phyloP scores from a whole-genome alignment of 345 rosid genomes.

The Linum tenue region DNA sequence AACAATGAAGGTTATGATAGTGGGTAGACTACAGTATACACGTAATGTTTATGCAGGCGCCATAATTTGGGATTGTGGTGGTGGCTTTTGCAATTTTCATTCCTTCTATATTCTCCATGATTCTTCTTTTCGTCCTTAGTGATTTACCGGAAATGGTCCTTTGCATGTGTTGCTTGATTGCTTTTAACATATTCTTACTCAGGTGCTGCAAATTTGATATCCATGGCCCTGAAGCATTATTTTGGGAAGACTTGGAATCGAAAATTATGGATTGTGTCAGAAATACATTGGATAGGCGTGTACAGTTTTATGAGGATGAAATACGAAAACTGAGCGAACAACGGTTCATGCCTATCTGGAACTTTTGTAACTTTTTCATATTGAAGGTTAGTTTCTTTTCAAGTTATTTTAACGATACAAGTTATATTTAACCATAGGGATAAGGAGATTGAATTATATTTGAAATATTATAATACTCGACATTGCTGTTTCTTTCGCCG shows the following conservation, averaged over 20 bases:
- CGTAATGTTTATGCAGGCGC: not conserved
- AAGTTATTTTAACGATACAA: constrained; percentile 11
- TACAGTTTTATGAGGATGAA: constrained; percentile 91
- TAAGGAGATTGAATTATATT: constrained; percentile 9
- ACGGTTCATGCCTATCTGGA: constrained; percentile 90
- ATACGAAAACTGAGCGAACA: constrained; percentile 93
- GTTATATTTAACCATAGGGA: constrained; percentile 11
- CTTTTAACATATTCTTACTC: constrained; percentile 22
- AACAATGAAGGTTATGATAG: too few relatives aligned
- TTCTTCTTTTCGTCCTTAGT: not conserved
- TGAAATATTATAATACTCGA: not conserved
- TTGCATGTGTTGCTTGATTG: constrained; percentile 7
- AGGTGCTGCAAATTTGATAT: constrained; percentile 95
- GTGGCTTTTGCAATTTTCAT: not conserved
- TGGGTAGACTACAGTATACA: not conserved
- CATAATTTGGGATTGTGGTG: not conserved
- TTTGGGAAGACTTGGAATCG: constrained; percentile 91
- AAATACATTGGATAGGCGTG: constrained; percentile 84
- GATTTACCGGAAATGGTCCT: not conserved
- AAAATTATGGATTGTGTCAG: constrained; percentile 74
- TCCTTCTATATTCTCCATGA: not conserved
- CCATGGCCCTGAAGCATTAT: constrained; percentile 64
- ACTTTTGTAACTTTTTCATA: constrained; percentile 92
- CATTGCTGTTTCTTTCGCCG: not conserved
- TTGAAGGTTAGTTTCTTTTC: constrained; percentile 61